Evolutionary conservation across 179 eudicot species (phyloP), one percentile per base, ranked within the genome.

Genomic region (Drosera spatulata): DNA sequence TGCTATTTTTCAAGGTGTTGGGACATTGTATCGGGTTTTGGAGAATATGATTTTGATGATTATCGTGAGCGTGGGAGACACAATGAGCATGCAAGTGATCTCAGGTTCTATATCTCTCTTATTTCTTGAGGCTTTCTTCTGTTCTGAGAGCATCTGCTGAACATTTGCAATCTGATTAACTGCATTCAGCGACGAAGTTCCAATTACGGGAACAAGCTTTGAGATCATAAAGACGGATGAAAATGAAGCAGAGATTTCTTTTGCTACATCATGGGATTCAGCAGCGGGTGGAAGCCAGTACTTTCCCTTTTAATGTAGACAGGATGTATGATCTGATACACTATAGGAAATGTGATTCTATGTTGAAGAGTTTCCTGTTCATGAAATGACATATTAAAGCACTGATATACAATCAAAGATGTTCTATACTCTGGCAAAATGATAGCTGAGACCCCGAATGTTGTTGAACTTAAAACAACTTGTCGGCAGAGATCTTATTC

Each of bases 241-340:
- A 3, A 69, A 77, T 51, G 50, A 71, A 6, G 68, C 58, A 3
- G 82, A 77, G 58, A 71, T 77, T 58, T 77, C 82, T 10, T 74
- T 77, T 39, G 5, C 58, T 0, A 42, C 47, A 59, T 63, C 67
- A 3, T 42, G 22, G 46, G 44, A 15, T 61, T 15, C 61, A 53
- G n/a, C n/a, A n/a, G 38, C n/a, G 10, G 14, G 41, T 13, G 41
- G 12, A 39, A 39, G 5, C 60, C 60, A 1, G 9, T 7, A 59
- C 12, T 41, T 64, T 54, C 70, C 72, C 3, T 22, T n/a, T 71
- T 14, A 53, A 64, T 60, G 70, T 58, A 7, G 75, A 71, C 39
- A 60, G 44, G 56, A 71, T 67, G 75, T 71, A 70, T 0, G 55
- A 15, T 52, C 33, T 22, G 33, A 22, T 22, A 22, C 33, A 22